These are phyloP conservation scores for maize (Zea mays) DNA, from an alignment of 176 grass and related monocot species.

Conservation along the genomic window Zm-B73-REFERENCE-NAM-5.0 NC_050101.1:162416001-162416500, in stretches of 20 bases:
- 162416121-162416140: conserved; percentile 19
- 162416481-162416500: conserved; percentile 66
- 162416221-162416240: conserved; percentile 4
- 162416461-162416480: conserved; percentile 89
- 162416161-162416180: neutral
- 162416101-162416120: conserved; percentile 12
- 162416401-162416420: conserved; percentile 84
- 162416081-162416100: conserved; percentile 28
- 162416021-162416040: conserved; percentile 1
- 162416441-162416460: conserved; percentile 84
- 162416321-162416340: conserved; percentile 37
- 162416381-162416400: conserved; percentile 78
- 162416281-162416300: neutral
- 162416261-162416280: neutral
- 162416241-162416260: neutral
- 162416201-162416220: neutral
- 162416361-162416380: conserved; percentile 85
- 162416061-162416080: conserved; percentile 14
- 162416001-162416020: conserved; percentile 7
- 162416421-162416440: conserved; percentile 95
- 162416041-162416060: neutral
- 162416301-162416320: conserved; percentile 19
- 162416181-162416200: conserved; percentile 11
- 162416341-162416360: conserved; percentile 95
- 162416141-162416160: conserved; percentile 1